These are phyloP conservation scores for Mycena venus DNA, from an alignment of 768 basidiomycete genomes.

Conservation along the genomic window DNA sequence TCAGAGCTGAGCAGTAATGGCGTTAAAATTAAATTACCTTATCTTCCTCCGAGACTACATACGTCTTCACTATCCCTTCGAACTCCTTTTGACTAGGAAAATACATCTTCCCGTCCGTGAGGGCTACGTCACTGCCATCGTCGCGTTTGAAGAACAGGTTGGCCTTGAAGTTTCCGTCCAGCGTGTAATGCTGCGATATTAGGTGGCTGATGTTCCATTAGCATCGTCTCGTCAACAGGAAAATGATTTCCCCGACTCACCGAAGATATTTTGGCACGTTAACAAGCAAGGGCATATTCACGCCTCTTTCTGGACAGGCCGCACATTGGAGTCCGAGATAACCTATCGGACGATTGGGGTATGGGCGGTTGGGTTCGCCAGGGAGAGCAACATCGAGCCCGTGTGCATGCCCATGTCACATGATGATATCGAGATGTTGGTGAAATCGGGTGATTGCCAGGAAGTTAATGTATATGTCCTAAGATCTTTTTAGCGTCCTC, in stretches of 20 bases:
- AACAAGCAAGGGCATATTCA: no score
- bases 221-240: no score
- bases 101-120: slow-evolving; percentile 28
- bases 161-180: no score
- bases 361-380: slow-evolving; percentile 7
- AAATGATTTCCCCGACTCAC: not conserved
- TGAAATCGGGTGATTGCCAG: slow-evolving; percentile 8
- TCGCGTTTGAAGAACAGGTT: slow-evolving; percentile 26
- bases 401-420: no score
- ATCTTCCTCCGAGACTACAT: slow-evolving; percentile 7
- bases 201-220: not conserved
- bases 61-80: no score
- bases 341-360: slow-evolving; percentile 4
- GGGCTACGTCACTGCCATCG: slow-evolving; percentile 8
- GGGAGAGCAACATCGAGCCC: slow-evolving; percentile 1
- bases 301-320: no score
- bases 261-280: no score
- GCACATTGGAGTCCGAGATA: not conserved
- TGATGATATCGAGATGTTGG: slow-evolving; percentile 1
- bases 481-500: no score
- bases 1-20: not conserved
- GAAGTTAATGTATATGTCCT: not conserved
- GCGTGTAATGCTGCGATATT: no score
- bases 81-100: slow-evolving; percentile 7
- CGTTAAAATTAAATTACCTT: not conserved